Evolutionary conservation across 202 grass and related monocot genomes (phyloP), one percentile per base, ranked within the genome.

Genomic region (Setaria italica): DNA sequence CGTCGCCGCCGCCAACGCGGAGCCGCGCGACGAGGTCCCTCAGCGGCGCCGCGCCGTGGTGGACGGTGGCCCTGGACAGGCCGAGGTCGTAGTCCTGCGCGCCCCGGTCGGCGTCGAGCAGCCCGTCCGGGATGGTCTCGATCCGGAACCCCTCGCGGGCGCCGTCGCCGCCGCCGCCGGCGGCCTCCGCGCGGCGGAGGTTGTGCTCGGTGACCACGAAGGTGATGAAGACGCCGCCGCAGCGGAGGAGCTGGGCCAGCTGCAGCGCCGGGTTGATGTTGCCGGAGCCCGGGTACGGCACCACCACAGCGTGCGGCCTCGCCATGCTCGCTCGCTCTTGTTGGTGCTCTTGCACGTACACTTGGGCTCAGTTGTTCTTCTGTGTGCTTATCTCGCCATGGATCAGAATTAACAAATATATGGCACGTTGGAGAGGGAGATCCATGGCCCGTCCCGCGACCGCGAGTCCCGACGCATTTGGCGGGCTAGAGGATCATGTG

Each of bases 211-310:
- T 87, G 78, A 13, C 30, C 25, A 87, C 85, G 51, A 87, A 82
- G 42, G 85, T 87, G 71, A 87, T 5, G 62, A 82, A 76, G 51
- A 70, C 62, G 53, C 71, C 79, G 20, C 41, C 62, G 70, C 15
- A 41, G 79, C 12, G 42, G 3, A 87, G 62, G 5, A 41, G 41
- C 51, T 76, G 45, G 71, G 85, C 9, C 3, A 87, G 78, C 79
- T 87, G 85, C 71, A 82, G 72, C 15, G 85, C 62, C 19, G 85
- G 78, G 79, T 87, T 82, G 32, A 87, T 82, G 85, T 87, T 69
- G 76, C 84, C 67, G 84, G 84, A 72, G 33, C 78, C 39, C 19
- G 85, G 78, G 85, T 76, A 69, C 0, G 85, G 85, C 49, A 87
- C 78, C 59, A 87, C 78, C 70, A 87, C 59, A 29, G 50, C 78